Percentiles rank a stretch among this genome's conserved stretches.
Evolutionary conservation across 2,329 filamentous ascomycete genomes (phyloP).

Genomic region (Zalaria obscura): DNA sequence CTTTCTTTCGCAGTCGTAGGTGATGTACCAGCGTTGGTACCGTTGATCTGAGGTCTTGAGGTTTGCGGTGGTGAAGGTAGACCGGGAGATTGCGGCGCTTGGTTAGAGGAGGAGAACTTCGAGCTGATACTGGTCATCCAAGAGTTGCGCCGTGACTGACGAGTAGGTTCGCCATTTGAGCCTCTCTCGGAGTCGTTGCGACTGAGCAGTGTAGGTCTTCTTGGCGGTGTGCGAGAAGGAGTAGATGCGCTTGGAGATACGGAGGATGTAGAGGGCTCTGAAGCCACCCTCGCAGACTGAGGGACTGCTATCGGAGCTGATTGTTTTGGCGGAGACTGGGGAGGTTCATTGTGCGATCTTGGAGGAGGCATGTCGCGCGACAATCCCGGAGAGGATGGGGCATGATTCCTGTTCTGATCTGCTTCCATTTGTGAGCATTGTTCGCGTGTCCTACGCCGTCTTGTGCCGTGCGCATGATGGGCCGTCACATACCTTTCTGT

Average conservation of each 20-base stretch:
- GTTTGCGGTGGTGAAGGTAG: slow-evolving; percentile 12
- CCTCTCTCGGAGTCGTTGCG: slow-evolving; percentile 25
- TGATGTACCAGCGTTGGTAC: slow-evolving; percentile 13
- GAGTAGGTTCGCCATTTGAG: slow-evolving; percentile 10
- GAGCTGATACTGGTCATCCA: slow-evolving; percentile 92
- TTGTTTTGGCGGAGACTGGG: too few relatives aligned
- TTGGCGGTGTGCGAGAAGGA: slow-evolving; percentile 8
- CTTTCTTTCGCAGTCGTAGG: slow-evolving; percentile 17
- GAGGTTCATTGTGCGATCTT: not conserved
- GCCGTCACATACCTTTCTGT: slow-evolving; percentile 49
- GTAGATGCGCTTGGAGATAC: slow-evolving; percentile 9
- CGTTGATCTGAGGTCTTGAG: slow-evolving; percentile 9
- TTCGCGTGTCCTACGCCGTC: too few relatives aligned
- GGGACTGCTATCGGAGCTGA: too few relatives aligned
- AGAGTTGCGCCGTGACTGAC: slow-evolving; percentile 47
- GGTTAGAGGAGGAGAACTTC: slow-evolving; percentile 52
- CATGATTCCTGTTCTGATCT: slow-evolving; percentile 8
- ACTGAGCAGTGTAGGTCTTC: slow-evolving; percentile 27
- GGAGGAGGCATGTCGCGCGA: slow-evolving; percentile 7
- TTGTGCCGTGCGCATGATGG: too few relatives aligned
- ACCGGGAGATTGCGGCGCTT: slow-evolving; percentile 4
- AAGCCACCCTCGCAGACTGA: not conserved
- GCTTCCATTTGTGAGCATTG: too few relatives aligned
- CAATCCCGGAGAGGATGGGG: slow-evolving; percentile 8
- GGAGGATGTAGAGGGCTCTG: slow-evolving; percentile 8